These are phyloP conservation scores for Graphilbum ipis-grandicollis DNA, from an alignment of 2,329 filamentous ascomycete species.

Conservation along the genomic window DNA sequence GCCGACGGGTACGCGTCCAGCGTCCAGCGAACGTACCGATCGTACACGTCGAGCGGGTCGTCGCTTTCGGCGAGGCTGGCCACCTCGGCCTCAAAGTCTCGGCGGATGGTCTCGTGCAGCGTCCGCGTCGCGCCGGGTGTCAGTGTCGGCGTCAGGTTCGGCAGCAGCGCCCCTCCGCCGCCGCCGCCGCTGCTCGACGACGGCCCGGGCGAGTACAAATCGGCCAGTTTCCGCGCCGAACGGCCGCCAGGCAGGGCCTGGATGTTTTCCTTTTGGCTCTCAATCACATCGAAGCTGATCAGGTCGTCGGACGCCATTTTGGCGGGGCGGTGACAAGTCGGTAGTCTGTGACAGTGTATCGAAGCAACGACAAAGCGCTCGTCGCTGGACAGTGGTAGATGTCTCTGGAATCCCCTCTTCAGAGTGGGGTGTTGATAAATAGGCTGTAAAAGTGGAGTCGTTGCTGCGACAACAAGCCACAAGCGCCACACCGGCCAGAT, in stretches of 20 bases:
- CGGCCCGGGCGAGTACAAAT: constrained; percentile 56
- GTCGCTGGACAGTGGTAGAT: too few relatives aligned
- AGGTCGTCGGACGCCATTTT: constrained; percentile 25
- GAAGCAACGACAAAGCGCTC: too few relatives aligned
- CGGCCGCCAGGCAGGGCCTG: constrained; percentile 75
- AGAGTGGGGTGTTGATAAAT: too few relatives aligned
- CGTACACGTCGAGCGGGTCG: constrained; percentile 87
- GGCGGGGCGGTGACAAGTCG: too few relatives aligned
- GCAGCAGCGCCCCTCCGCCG: constrained; percentile 30
- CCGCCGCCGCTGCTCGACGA: constrained; percentile 18
- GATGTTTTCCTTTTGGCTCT: constrained; percentile 95
- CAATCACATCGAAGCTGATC: constrained; percentile 79
- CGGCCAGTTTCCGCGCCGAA: constrained; percentile 75
- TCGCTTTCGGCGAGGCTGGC: constrained; percentile 68
- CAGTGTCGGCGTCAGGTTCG: constrained; percentile 25
- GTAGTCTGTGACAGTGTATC: too few relatives aligned
- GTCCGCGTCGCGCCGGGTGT: constrained; percentile 55
- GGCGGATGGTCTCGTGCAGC: constrained; percentile 61
- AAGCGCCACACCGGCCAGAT: too few relatives aligned
- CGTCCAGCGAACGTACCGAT: constrained; percentile 95
- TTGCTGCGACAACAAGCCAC: too few relatives aligned
- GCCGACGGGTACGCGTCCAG: constrained; percentile 87
- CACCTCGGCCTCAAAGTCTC: constrained; percentile 76
- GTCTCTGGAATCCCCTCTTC: too few relatives aligned
- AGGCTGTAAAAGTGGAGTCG: too few relatives aligned